These are phyloP conservation scores for Xylariaceae sp. DNA, from an alignment of 2,329 filamentous ascomycete species.

Conservation along the genomic window DNA sequence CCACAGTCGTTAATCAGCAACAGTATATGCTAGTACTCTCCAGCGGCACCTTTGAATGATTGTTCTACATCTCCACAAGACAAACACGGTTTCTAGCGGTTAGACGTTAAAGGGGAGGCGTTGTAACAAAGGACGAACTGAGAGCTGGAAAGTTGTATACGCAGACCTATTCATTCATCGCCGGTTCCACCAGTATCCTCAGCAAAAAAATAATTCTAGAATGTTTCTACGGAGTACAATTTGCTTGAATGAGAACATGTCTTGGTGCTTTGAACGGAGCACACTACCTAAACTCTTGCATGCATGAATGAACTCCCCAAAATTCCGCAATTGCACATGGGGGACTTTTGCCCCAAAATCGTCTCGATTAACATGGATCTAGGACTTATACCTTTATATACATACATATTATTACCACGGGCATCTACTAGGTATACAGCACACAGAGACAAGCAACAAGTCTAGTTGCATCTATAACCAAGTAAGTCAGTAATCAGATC, in stretches of 20 bases:
- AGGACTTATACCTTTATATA: neutral
- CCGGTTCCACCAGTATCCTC: neutral
- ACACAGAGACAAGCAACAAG: too few species aligned
- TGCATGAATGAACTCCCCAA: neutral
- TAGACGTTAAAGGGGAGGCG: neutral
- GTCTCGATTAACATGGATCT: neutral
- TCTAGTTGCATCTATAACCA: neutral
- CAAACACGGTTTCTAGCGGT: neutral
- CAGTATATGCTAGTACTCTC: neutral
- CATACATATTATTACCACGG: too few species aligned
- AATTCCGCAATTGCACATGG: too few species aligned
- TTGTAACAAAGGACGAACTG: neutral
- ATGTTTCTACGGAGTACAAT: neutral
- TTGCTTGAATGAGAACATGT: neutral
- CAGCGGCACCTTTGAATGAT: neutral
- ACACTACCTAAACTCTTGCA: neutral
- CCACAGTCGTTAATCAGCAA: slow-evolving; percentile 1
- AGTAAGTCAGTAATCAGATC: slow-evolving; percentile 5
- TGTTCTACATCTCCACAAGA: neutral
- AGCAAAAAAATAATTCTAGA: neutral
- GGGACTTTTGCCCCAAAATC: too few species aligned
- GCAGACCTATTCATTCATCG: neutral
- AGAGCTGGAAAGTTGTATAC: neutral
- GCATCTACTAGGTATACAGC: too few species aligned
- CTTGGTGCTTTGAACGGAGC: neutral